A percentile compares a stretch with the other conserved stretches of the same genome.
Conservation (phyloP, 495 filamentous ascomycete genomes). For the Choiromyces venosus region DNA sequence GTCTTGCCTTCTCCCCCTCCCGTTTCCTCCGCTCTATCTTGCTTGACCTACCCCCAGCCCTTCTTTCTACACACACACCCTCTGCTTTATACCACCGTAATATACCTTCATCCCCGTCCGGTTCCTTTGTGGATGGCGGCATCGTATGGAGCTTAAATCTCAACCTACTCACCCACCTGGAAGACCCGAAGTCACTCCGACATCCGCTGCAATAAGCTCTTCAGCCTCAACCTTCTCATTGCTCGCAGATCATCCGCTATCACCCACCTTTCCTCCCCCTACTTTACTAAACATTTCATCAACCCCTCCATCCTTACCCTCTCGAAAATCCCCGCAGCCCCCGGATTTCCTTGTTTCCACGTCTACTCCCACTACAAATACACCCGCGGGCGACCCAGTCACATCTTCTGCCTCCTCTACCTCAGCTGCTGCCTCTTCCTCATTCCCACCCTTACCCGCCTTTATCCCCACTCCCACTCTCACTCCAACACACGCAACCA, state of each 20-base stretch:
- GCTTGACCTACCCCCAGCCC: slow-evolving; percentile 9
- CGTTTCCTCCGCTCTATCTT: slow-evolving; percentile 14
- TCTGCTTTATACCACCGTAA: neutral
- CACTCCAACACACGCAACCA: slow-evolving; percentile 11
- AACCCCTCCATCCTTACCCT: slow-evolving; percentile 9
- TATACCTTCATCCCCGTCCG: neutral
- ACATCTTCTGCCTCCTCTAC: slow-evolving; percentile 9
- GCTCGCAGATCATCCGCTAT: slow-evolving; percentile 31
- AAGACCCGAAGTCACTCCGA: slow-evolving; percentile 39
- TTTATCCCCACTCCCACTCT: slow-evolving; percentile 5
- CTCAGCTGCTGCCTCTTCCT: slow-evolving; percentile 1
- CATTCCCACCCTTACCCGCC: slow-evolving; percentile 5
- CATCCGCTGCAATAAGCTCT: slow-evolving; percentile 33
- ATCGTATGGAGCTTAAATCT: slow-evolving; percentile 43
- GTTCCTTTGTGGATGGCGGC: slow-evolving; percentile 39
- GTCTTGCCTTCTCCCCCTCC: slow-evolving; percentile 10
- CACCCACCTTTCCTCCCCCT: slow-evolving; percentile 31
- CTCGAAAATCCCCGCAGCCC: slow-evolving; percentile 16
- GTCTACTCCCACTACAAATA: slow-evolving; percentile 9
- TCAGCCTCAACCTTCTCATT: slow-evolving; percentile 35
- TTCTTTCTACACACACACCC: slow-evolving; percentile 16
- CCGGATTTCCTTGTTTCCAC: slow-evolving; percentile 7
- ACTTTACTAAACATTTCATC: slow-evolving; percentile 12
- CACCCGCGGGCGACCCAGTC: slow-evolving; percentile 5
- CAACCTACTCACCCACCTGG: slow-evolving; percentile 38